These are phyloP conservation scores for Exophiala aquamarina DNA, from an alignment of 2,329 filamentous ascomycete genomes.

Conservation along the genomic window DNA sequence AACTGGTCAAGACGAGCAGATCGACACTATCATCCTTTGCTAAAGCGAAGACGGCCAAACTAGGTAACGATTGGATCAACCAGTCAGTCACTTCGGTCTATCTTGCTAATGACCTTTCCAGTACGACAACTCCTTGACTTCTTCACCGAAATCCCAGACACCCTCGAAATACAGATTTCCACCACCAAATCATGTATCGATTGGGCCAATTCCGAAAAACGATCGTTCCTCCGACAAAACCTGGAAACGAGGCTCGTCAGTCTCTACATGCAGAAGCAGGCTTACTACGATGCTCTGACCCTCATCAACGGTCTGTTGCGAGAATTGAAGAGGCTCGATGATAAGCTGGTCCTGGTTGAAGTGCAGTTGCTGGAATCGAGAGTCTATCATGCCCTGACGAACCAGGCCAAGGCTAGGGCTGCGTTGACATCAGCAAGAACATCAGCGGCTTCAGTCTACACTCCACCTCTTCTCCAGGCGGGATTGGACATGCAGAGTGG, in stretches of 20 bases:
- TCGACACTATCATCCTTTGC: slow-evolving; percentile 93
- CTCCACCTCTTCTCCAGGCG: slow-evolving; percentile 89
- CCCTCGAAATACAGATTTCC: slow-evolving; percentile 87
- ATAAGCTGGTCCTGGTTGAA: slow-evolving; percentile 96
- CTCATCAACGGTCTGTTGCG: slow-evolving; percentile 95
- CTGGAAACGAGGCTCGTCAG: slow-evolving; percentile 92
- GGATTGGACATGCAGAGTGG: slow-evolving; percentile 99
- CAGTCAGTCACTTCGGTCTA: neutral
- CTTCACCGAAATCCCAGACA: slow-evolving; percentile 90
- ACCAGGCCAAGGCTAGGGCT: slow-evolving; percentile 92
- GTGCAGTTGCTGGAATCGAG: slow-evolving; percentile 95
- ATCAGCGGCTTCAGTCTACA: slow-evolving; percentile 95
- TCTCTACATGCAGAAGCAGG: slow-evolving; percentile 95
- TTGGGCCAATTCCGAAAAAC: slow-evolving; percentile 73
- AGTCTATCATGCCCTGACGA: slow-evolving; percentile 96
- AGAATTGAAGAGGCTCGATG: slow-evolving; percentile 95
- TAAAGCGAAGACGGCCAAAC: slow-evolving; percentile 97
- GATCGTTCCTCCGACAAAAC: slow-evolving; percentile 95
- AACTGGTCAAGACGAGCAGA: slow-evolving; percentile 85
- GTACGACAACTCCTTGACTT: slow-evolving; percentile 96
- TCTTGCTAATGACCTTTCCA: slow-evolving; percentile 38
- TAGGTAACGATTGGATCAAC: slow-evolving; percentile 63
- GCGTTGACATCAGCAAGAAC: slow-evolving; percentile 93
- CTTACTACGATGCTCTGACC: slow-evolving; percentile 94
- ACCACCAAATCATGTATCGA: slow-evolving; percentile 99